Conservation (phyloP, 2,329 filamentous ascomycete genomes). For the Allantophomopsis cytisporea region DNA sequence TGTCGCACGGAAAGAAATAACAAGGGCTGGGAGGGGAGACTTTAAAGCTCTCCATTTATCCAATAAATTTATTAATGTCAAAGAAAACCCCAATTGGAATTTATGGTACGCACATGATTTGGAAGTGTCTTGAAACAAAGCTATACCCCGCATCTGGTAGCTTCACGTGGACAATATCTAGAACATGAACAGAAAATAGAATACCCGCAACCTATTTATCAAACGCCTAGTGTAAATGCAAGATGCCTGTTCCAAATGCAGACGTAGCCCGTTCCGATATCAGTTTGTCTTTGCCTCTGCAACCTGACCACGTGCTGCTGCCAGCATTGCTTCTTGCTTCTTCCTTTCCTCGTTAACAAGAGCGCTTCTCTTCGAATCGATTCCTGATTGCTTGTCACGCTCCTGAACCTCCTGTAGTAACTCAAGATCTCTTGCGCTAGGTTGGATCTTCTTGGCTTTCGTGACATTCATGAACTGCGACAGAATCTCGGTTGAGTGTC, state of each 20-base stretch:
- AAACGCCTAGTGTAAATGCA: not conserved
- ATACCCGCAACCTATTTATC: not conserved
- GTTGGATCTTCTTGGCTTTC: slow-evolving; percentile 39
- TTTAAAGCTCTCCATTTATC: too few species aligned
- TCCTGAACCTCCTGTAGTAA: slow-evolving; percentile 45
- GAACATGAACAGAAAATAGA: not conserved
- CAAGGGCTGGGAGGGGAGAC: too few species aligned
- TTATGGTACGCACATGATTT: too few species aligned
- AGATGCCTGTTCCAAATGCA: not conserved
- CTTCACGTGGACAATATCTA: not conserved
- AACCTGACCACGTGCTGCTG: slow-evolving; percentile 30
- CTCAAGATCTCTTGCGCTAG: slow-evolving; percentile 43
- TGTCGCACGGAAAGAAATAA: too few species aligned
- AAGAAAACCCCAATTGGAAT: too few species aligned
- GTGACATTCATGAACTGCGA: slow-evolving; percentile 47
- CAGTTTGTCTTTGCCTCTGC: slow-evolving; percentile 1
- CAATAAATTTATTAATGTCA: too few species aligned
- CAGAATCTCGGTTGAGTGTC: slow-evolving; percentile 48
- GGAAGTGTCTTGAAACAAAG: too few species aligned
- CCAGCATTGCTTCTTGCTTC: slow-evolving; percentile 45
- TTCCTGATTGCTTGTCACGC: slow-evolving; percentile 31
- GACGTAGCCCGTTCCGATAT: too few species aligned
- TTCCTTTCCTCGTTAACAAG: slow-evolving; percentile 41
- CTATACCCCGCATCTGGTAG: too few species aligned
- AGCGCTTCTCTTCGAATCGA: slow-evolving; percentile 39